phyloP scores from a whole-genome alignment of 371 early-diverging fungal genomes.

The Rhizopus sp. region DNA sequence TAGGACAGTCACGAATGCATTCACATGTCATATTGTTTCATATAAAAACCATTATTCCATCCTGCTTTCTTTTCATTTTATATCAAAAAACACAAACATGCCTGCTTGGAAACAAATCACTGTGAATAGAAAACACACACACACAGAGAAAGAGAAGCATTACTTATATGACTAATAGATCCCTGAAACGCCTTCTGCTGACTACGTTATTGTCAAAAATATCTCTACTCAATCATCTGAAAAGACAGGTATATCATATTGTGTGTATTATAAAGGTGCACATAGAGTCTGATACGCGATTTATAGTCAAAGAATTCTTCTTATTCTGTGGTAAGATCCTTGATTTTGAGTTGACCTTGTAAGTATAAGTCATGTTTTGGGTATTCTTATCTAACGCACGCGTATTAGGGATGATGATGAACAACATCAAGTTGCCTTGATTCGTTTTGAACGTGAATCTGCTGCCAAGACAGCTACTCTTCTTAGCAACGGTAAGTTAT shows the following conservation, averaged over 20 bases:
- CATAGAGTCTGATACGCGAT: not conserved
- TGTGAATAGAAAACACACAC: not conserved
- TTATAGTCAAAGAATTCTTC: constrained; percentile 68
- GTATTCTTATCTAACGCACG: not conserved
- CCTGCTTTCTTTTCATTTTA: not conserved
- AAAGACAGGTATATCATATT: constrained; percentile 31
- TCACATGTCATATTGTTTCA: not conserved
- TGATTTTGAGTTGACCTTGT: constrained; percentile 64
- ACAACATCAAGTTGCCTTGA: constrained; percentile 56
- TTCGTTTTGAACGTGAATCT: constrained; percentile 63
- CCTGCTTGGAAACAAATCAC: constrained; percentile 2
- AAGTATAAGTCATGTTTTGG: constrained; percentile 23
- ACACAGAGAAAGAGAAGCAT: too few species aligned
- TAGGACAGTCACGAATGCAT: not conserved
- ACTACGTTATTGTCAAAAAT: constrained; percentile 58
- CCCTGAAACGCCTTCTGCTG: constrained; percentile 55
- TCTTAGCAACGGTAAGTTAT: constrained; percentile 53
- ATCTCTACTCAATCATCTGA: constrained; percentile 57
- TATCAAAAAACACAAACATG: not conserved
- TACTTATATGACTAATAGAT: constrained; percentile 31
- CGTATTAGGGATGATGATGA: constrained; percentile 48
- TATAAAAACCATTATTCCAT: not conserved
- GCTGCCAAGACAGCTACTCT: constrained; percentile 72
- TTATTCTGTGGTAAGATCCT: constrained; percentile 69
- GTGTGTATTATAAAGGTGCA: not conserved